A percentile compares a stretch with the other conserved stretches of the same genome.
These are phyloP conservation scores for Fagopyrum tataricum DNA, from an alignment of 148 eudicot species.

Conservation along the genomic window DNA sequence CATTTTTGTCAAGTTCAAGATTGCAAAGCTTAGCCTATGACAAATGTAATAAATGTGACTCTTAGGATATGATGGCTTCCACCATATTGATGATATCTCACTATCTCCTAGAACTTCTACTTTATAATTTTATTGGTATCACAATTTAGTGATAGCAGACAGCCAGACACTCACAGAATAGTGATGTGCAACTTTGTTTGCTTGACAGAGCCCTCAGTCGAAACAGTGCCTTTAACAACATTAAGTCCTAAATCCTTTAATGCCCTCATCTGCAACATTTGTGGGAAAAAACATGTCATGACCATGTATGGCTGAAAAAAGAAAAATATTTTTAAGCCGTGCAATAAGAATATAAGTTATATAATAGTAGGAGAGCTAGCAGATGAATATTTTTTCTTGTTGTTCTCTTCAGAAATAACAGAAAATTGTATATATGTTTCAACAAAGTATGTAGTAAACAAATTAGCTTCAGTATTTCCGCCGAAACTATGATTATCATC, in stretches of 20 bases:
- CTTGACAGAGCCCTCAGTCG: conserved; percentile 71
- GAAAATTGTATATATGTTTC: neutral
- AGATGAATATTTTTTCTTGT: neutral
- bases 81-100: neutral
- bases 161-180: conserved; percentile 59
- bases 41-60: neutral
- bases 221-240: conserved; percentile 81
- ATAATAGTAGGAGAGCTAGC: conserved; percentile 5
- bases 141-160: conserved; percentile 2
- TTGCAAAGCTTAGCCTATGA: neutral
- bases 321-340: neutral
- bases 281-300: neutral
- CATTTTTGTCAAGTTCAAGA: neutral
- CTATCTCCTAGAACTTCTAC: conserved; percentile 2
- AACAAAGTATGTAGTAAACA: neutral
- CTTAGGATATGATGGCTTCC: neutral
- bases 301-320: neutral
- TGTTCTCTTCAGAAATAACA: neutral
- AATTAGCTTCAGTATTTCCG: neutral
- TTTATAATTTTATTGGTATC: neutral
- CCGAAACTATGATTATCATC: neutral
- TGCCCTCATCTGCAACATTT: conserved; percentile 73
- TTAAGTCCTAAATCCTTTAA: conserved; percentile 83
- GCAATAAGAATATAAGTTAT: neutral
- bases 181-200: conserved; percentile 71